Evolutionary conservation across 2,329 filamentous ascomycete species (phyloP).

Genomic region (Diplodia intermedia): DNA sequence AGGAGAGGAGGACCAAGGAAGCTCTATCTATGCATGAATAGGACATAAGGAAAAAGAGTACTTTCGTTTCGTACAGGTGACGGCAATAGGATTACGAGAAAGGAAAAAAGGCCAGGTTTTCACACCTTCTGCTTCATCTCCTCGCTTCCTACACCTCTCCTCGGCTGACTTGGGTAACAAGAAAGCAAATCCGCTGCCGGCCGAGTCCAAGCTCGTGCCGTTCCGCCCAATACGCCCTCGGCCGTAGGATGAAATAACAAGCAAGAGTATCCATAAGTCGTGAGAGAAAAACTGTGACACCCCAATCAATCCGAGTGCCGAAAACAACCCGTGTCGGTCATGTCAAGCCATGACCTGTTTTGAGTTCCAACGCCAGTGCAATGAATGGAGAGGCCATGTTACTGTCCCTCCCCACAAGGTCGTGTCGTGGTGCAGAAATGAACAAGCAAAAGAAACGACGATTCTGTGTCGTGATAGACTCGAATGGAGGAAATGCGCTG

Average conservation of each 20-base stretch:
- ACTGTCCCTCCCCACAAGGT: conserved; percentile 18
- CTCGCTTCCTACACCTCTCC: not conserved
- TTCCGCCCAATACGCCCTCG: conserved; percentile 17
- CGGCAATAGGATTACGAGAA: not conserved
- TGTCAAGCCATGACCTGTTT: conserved; percentile 18
- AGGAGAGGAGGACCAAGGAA: not conserved
- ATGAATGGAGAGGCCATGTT: conserved; percentile 23
- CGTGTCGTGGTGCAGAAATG: conserved; percentile 22
- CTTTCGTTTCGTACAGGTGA: conserved; percentile 27
- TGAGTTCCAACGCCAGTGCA: conserved; percentile 27
- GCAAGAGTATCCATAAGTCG: conserved; percentile 28
- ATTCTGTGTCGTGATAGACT: conserved; percentile 7
- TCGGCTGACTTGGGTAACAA: conserved; percentile 8
- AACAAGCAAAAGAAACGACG: conserved; percentile 12
- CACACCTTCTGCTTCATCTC: conserved; percentile 13
- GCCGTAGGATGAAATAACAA: conserved; percentile 12
- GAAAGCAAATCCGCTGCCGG: not conserved
- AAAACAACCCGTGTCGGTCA: conserved; percentile 21
- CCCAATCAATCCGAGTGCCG: conserved; percentile 12
- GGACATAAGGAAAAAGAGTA: not conserved
- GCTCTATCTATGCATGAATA: conserved; percentile 25
- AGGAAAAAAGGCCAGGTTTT: conserved; percentile 4
- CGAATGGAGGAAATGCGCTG: conserved; percentile 14
- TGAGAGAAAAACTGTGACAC: conserved; percentile 5
- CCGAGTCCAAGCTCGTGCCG: conserved; percentile 16